Evolutionary conservation across 2,329 filamentous ascomycete species (phyloP).

Genomic region (Cladosporium austrohemisphaericum): DNA sequence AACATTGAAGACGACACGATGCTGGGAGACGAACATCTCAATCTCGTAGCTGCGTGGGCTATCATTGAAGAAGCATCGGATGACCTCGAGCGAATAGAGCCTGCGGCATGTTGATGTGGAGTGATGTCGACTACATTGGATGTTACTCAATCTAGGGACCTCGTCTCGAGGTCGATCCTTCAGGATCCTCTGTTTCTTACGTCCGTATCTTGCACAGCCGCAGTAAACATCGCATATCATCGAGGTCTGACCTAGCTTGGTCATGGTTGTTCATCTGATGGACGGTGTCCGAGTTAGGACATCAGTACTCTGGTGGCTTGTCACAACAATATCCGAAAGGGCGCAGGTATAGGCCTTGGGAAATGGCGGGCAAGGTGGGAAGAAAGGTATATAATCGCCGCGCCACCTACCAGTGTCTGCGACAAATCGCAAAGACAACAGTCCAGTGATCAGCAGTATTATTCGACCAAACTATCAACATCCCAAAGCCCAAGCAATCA

Average conservation of each 20-base stretch:
- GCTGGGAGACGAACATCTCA: no score
- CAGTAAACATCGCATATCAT: no score
- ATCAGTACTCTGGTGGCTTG: background rate
- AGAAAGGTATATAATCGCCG: background rate
- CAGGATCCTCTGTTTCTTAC: constrained; percentile 3
- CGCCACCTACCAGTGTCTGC: background rate
- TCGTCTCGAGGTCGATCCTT: constrained; percentile 9
- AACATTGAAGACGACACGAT: background rate
- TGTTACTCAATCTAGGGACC: background rate
- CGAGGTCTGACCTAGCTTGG: background rate
- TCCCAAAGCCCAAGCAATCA: constrained; percentile 6
- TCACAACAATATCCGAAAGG: background rate
- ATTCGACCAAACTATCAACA: background rate
- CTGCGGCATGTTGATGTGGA: background rate
- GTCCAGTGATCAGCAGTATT: no score
- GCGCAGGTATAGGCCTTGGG: background rate
- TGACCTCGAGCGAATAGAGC: background rate
- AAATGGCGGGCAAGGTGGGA: no score
- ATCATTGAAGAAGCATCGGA: no score
- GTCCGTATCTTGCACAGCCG: background rate
- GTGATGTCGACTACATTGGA: background rate
- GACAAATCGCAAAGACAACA: background rate
- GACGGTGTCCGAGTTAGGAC: background rate
- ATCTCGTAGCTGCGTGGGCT: no score
- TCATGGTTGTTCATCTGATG: background rate